Base-by-base conservation (phyloP, 2,329 filamentous ascomycete genomes). In the Cladophialophora carrionii region DNA sequence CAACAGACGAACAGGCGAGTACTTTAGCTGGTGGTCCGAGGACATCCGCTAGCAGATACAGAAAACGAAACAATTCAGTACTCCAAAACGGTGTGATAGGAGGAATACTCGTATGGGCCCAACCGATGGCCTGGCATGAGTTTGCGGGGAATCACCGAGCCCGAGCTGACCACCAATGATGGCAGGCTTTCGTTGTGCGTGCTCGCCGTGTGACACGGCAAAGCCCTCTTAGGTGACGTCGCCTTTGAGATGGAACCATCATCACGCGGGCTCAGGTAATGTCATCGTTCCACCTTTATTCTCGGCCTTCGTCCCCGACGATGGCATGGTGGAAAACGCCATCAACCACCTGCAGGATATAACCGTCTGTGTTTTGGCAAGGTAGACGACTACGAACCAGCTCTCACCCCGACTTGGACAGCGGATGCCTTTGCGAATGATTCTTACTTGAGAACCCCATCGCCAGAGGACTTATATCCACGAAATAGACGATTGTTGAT, bases 211-310 rank as follows among this genome's bases (percentile, higher is more conserved):
- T 49, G 46, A 26, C 46, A 29, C 48, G 24, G 20, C 22, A 8
- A 51, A 17, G 1, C 17, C 48, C 20, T 51, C 26, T 17, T 9
- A 51, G 48, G 24, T 51, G 48, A 51, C 48, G 48, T 51, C 9
- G 8, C 48, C 48, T 51, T 29, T 51, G 24, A 12, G 48, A 12
- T 51, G 9, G 48, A 26, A 51, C 9, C 26, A 51, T 51, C 48
- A 51, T 51, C 48, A 51, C 20, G 26, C 17, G 48, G 48, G 2
- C 24, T 5, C n/a, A 43, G 37, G 9, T 29, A 51, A 10, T 51
- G 24, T 51, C 48, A 51, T 51, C 48, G 48, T 51, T 51, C 48
- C 48, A 51, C 48, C 37, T 43, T 43, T 43, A n/a, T 43, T 51
- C 8, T 51, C 24, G 48, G 48, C 48, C 9, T 51, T 51, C 48